Conservation (phyloP, 2,329 filamentous ascomycete genomes). For the Neurospora crassa region DNA sequence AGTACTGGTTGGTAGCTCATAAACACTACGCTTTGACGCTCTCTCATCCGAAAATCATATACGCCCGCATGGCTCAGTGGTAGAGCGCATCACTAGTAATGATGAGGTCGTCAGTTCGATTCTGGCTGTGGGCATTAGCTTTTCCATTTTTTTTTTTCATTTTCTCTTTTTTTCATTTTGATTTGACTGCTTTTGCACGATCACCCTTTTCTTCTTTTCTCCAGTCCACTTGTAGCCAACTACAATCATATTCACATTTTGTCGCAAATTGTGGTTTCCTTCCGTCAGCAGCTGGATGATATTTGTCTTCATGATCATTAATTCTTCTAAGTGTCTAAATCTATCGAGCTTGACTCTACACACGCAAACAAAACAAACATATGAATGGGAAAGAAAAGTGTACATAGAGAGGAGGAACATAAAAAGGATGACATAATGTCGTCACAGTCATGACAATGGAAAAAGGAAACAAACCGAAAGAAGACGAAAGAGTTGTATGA, state of each 20-base stretch:
- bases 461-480: background rate
- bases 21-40: background rate
- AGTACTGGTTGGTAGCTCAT: fast-evolving
- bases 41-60: background rate
- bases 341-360: background rate
- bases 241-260: too few relatives aligned
- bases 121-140: background rate
- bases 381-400: background rate
- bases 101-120: background rate
- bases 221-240: too few relatives aligned
- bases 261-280: too few relatives aligned
- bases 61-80: background rate
- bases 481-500: background rate
- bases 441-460: background rate
- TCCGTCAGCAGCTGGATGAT: too few relatives aligned
- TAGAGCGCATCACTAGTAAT: background rate
- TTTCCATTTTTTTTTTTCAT: background rate
- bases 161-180: background rate
- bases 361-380: background rate
- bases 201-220: background rate
- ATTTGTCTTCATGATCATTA: too few relatives aligned
- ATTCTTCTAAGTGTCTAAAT: background rate
- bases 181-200: background rate
- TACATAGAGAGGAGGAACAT: background rate
- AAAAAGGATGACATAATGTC: background rate